These are phyloP conservation scores for Puccinellia tenuiflora DNA, from an alignment of 176 grass and related monocot genomes.

Conservation along the genomic window DNA sequence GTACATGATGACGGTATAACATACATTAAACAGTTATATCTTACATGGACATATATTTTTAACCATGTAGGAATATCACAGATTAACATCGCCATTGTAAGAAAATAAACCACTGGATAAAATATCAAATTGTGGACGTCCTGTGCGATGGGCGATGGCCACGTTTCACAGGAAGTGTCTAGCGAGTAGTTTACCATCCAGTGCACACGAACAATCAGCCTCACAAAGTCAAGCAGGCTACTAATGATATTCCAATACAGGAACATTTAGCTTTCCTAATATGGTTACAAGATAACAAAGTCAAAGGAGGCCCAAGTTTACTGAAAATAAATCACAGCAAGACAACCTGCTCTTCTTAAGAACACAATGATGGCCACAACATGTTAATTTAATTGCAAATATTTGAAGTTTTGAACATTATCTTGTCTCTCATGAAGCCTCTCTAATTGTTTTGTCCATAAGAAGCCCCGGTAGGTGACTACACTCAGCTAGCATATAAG, in stretches of 20 bases:
- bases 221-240: background rate
- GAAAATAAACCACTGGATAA: background rate
- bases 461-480: background rate
- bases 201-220: background rate
- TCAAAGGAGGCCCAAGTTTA: background rate
- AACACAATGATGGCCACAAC: slow-evolving; percentile 7
- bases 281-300: background rate
- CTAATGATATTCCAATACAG: background rate
- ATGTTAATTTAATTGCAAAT: background rate
- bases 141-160: background rate
- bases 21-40: background rate
- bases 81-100: background rate
- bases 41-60: background rate
- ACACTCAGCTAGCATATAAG: background rate
- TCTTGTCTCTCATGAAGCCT: background rate
- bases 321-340: slow-evolving; percentile 17
- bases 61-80: background rate
- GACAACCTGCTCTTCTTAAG: background rate
- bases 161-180: background rate
- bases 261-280: slow-evolving; percentile 9
- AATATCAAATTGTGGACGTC: background rate
- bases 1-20: background rate
- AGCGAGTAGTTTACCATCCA: background rate
- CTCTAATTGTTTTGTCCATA: background rate
- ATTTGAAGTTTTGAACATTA: background rate